Evolutionary conservation across 345 rosid species (phyloP).

Genomic region (Viola odorata): DNA sequence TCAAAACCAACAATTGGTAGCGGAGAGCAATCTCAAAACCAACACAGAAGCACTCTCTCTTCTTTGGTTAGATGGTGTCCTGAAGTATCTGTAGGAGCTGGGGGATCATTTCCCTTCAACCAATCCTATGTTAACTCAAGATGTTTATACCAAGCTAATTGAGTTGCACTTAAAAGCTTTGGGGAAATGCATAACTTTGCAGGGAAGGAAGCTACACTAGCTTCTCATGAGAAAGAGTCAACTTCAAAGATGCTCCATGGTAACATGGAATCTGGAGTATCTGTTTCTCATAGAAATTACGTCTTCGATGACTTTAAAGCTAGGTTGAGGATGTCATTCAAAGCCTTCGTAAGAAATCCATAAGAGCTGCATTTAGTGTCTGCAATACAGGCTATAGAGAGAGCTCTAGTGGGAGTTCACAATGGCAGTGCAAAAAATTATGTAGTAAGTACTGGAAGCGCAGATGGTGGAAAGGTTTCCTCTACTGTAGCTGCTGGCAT

Average conservation of each 20-base stretch:
- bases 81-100: conserved; percentile 67
- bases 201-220: conserved; percentile 66
- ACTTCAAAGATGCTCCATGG: conserved; percentile 40
- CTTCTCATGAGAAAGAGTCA: conserved; percentile 67
- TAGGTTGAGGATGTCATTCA: conserved; percentile 66
- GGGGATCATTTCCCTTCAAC: conserved; percentile 48
- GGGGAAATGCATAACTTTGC: conserved; percentile 80
- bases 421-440: conserved; percentile 40
- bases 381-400: conserved; percentile 68
- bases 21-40: too few relatives aligned
- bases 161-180: conserved; percentile 62
- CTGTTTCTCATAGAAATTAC: conserved; percentile 29
- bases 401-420: conserved; percentile 69
- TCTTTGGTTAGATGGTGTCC: conserved; percentile 80
- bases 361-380: conserved; percentile 61
- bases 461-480: conserved; percentile 61
- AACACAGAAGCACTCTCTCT: conserved; percentile 45
- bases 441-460: conserved; percentile 48
- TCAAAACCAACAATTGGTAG: too few relatives aligned
- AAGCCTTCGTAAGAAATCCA: conserved; percentile 47
- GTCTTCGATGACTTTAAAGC: conserved; percentile 59
- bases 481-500: conserved; percentile 70
- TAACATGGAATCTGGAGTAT: conserved; percentile 27
- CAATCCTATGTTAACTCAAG: conserved; percentile 36
- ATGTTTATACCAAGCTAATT: conserved; percentile 49